These are phyloP conservation scores for Helotiales sp. DNA, from an alignment of 2,329 filamentous ascomycete species.

Conservation along the genomic window DNA sequence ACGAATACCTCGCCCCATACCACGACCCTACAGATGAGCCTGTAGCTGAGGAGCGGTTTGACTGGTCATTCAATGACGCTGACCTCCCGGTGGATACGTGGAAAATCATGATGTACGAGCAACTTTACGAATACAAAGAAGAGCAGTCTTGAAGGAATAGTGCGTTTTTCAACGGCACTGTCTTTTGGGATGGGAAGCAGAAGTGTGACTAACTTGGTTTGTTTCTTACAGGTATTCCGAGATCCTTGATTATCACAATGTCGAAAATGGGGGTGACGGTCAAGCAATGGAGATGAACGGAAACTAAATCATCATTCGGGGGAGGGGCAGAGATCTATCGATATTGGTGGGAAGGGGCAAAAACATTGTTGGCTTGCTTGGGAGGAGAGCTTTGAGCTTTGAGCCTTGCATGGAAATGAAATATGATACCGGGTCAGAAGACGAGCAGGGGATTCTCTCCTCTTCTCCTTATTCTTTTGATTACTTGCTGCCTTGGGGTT, in stretches of 20 bases:
- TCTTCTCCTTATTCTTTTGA: neutral
- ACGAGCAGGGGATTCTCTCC: slow-evolving; percentile 9
- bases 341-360: neutral
- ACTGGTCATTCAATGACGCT: slow-evolving; percentile 99
- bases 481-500: slow-evolving; percentile 15
- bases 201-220: slow-evolving; percentile 42
- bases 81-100: slow-evolving; percentile 98
- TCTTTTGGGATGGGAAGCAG: slow-evolving; percentile 18
- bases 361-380: neutral
- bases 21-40: slow-evolving; percentile 98
- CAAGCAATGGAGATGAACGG: slow-evolving; percentile 34
- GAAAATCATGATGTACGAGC: slow-evolving; percentile 98
- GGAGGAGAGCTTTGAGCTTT: neutral
- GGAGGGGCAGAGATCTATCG: neutral
- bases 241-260: slow-evolving; percentile 97
- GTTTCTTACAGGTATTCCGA: slow-evolving; percentile 82
- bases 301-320: neutral
- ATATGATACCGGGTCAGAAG: slow-evolving; percentile 12
- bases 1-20: slow-evolving; percentile 94
- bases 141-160: slow-evolving; percentile 32
- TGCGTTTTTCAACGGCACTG: slow-evolving; percentile 32
- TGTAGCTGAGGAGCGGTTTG: slow-evolving; percentile 94
- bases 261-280: slow-evolving; percentile 51
- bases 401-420: neutral
- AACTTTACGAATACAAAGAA: slow-evolving; percentile 41